phyloP scores from a whole-genome alignment of 2,329 filamentous ascomycete species.

The Nothophoma quercina region DNA sequence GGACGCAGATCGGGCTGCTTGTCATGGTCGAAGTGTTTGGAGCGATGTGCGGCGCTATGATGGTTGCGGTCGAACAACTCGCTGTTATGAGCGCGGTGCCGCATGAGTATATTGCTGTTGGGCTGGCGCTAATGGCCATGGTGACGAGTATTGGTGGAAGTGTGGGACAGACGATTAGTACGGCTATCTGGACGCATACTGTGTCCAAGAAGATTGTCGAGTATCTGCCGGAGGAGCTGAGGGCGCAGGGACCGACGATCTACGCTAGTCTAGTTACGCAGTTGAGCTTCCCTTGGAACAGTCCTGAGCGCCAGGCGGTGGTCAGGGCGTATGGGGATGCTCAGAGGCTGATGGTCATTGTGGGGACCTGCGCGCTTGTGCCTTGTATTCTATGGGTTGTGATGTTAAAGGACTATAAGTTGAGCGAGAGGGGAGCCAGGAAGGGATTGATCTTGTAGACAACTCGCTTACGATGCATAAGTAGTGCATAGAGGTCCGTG shows the following conservation, averaged over 20 bases:
- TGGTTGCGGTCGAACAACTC: conserved; percentile 29
- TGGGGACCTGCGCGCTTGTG: conserved; percentile 36
- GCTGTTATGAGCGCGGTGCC: conserved; percentile 32
- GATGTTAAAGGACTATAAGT: conserved; percentile 30
- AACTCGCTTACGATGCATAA: not conserved
- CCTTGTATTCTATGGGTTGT: conserved; percentile 30
- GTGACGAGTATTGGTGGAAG: conserved; percentile 60
- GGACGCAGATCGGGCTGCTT: conserved; percentile 31
- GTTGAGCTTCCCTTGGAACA: conserved; percentile 59
- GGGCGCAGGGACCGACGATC: conserved; percentile 11
- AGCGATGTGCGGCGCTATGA: conserved; percentile 30
- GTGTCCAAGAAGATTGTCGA: conserved; percentile 51
- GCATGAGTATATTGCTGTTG: conserved; percentile 26
- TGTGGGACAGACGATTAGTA: conserved; percentile 59
- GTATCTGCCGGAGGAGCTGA: conserved; percentile 26
- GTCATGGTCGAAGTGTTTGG: conserved; percentile 39
- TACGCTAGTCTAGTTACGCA: conserved; percentile 60
- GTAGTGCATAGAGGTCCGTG: not conserved
- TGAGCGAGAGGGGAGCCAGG: conserved; percentile 18
- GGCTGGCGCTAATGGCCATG: conserved; percentile 60
- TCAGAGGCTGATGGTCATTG: conserved; percentile 42
- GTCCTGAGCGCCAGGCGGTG: conserved; percentile 52
- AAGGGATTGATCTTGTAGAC: conserved; percentile 14
- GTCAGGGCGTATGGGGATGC: conserved; percentile 41
- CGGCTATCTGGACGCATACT: conserved; percentile 68